phyloP scores from a whole-genome alignment of 1,284 basidiomycete species.

The Puccinia triticina region DNA sequence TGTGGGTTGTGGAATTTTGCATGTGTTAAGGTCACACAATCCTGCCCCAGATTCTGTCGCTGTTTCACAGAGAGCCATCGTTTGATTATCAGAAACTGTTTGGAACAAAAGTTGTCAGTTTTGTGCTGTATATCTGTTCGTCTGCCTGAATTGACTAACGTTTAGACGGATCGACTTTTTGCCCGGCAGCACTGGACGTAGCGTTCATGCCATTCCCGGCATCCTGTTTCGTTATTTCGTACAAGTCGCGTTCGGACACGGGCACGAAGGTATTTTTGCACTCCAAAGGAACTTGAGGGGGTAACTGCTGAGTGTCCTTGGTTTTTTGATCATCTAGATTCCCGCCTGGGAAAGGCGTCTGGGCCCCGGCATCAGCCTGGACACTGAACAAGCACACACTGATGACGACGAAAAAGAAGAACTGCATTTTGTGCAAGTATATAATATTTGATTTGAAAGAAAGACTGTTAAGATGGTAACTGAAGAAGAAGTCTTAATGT shows the following conservation, averaged over 20 bases:
- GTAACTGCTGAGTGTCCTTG: not conserved
- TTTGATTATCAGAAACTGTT: not conserved
- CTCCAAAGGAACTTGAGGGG: not conserved
- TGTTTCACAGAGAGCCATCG: constrained; percentile 10
- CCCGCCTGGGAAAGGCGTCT: not conserved
- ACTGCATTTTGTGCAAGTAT: not conserved
- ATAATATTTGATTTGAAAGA: not conserved
- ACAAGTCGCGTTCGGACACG: not conserved
- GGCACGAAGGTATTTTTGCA: constrained; percentile 1
- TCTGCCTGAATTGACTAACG: not conserved
- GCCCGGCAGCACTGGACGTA: not conserved
- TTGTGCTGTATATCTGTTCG: not conserved
- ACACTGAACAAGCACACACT: not conserved
- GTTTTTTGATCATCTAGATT: not conserved
- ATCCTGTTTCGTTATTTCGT: not conserved
- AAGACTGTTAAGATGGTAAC: not conserved
- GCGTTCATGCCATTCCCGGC: not conserved
- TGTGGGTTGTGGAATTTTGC: not conserved
- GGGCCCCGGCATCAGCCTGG: not conserved
- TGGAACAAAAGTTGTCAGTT: not conserved
- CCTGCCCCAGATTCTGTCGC: not conserved
- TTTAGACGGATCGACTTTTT: not conserved
- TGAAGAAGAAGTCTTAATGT: not conserved
- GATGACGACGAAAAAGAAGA: not conserved
- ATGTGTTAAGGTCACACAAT: not conserved